Evolutionary conservation across 1,284 basidiomycete species (phyloP), one percentile per base, ranked within the genome.

Genomic region (Malassezia vespertilionis): DNA sequence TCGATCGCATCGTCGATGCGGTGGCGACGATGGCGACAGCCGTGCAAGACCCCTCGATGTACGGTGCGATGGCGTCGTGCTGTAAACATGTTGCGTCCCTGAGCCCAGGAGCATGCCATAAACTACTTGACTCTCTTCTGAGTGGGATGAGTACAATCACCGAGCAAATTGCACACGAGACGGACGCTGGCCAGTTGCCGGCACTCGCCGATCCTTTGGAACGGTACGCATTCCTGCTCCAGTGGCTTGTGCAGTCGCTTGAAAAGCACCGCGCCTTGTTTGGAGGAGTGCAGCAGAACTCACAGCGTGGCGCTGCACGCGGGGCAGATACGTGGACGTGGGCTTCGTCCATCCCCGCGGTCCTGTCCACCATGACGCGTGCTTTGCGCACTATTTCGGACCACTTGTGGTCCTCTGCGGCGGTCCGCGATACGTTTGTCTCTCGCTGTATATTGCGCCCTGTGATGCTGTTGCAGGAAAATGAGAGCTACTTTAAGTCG

Each of bases 401-500:
- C 14, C 57, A 56, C 26, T 55, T 63, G 54, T 65, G 63, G 63
- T 53, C 57, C 34, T 53, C 58, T 21, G 57, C 64, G 6, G 51
- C 64, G 8, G 44, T 26, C 37, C 53, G 65, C 30, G 67, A 70
- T 41, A 57, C 65, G 4, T 62, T 64, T 31, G 47, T 70, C 6
- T 63, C 65, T 1, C 58, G 58, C n/a, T 69, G 66, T 44, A 53
- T 65, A 22, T 42, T 70, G 33, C 58, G 63, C 3, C 90, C 91
- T 0, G 86, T 83, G 0, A 90, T 90, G 65, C 80, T 84, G 57
- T 76, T 95, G 46, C 80, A 80, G 33, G 88, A 96, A 71, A 83
- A 78, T 54, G 89, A 96, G 65, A 73, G 76, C 32, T 86, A 89
- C 71, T 85, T 96, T 81, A 95, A 95, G 71, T 72, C 73, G 9